phyloP scores from a whole-genome alignment of 1,284 basidiomycete species.

The Phlebopus sp. region DNA sequence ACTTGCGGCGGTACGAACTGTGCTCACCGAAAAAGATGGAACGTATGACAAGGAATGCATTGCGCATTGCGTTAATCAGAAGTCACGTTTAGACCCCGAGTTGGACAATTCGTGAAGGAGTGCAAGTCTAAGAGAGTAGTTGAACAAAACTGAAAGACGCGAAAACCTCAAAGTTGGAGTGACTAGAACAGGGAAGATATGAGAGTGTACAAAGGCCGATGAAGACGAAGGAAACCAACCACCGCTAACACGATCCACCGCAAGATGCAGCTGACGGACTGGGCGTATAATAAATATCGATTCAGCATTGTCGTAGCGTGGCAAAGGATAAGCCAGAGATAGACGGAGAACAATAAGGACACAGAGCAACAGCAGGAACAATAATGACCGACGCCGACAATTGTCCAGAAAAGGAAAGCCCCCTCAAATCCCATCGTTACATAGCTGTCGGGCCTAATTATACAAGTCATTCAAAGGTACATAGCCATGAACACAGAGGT shows the following conservation, averaged over 20 bases:
- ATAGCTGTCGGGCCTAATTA: no score
- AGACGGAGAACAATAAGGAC: conserved; percentile 14
- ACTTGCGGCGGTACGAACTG: not conserved
- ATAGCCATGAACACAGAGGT: no score
- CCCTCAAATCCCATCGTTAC: conserved; percentile 2
- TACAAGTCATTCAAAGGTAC: no score
- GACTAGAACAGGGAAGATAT: not conserved
- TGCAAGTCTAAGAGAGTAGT: not conserved
- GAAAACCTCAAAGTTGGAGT: not conserved
- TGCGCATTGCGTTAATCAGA: conserved; percentile 29
- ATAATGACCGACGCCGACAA: conserved; percentile 3
- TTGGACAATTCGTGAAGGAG: conserved; percentile 17
- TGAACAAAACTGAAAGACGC: not conserved
- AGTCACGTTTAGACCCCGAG: conserved; percentile 4
- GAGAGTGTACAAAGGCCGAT: not conserved
- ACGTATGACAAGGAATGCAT: conserved; percentile 50
- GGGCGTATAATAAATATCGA: conserved; percentile 16
- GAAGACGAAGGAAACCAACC: no score
- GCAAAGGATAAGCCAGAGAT: not conserved
- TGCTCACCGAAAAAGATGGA: conserved; percentile 55
- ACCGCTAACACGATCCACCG: conserved; percentile 11
- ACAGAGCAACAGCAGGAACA: conserved; percentile 10
- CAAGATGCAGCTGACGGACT: conserved; percentile 11
- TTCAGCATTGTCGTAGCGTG: conserved; percentile 7
- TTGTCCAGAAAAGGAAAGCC: conserved; percentile 25